A percentile compares a stretch with the other conserved stretches of the same genome.
Conservation (phyloP, 208 protist species). For the Spironucleus salmonicida region DNA sequence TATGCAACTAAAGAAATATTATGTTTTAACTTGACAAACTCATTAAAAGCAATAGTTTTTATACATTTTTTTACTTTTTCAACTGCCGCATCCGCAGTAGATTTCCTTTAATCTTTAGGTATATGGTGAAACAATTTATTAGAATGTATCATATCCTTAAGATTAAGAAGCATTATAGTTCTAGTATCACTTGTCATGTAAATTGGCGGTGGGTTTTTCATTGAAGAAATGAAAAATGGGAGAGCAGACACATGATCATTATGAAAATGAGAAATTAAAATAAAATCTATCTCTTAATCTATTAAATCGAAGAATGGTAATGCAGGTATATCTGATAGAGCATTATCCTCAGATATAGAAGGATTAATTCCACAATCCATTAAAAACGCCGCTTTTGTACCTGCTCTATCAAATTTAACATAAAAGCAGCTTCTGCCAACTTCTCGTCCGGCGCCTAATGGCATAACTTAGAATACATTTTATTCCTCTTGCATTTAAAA, state of each 20-base stretch:
- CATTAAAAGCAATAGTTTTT: background rate
- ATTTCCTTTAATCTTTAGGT: background rate
- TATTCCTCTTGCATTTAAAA: no score
- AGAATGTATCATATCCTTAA: background rate
- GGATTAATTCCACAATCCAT: conserved; percentile 25
- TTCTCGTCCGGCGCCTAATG: background rate
- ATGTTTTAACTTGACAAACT: background rate
- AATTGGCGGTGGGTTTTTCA: conserved; percentile 1
- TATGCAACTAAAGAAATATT: background rate
- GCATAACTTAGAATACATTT: no score
- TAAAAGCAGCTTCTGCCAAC: conserved; percentile 11
- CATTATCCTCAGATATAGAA: background rate
- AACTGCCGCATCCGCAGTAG: background rate
- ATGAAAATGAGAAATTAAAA: conserved; percentile 24
- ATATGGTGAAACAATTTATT: background rate
- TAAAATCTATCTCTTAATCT: background rate
- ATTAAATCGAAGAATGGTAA: conserved; percentile 25
- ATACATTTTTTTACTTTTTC: background rate
- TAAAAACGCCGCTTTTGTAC: background rate
- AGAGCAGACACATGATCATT: conserved; percentile 14
- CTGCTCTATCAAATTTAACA: background rate
- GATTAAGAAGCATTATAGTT: background rate
- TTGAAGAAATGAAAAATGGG: background rate
- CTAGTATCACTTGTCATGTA: conserved; percentile 18
- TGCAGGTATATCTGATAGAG: background rate